Percentiles rank a stretch among this genome's conserved stretches.
These are phyloP conservation scores for Monilinia vaccinii-corymbosi DNA, from an alignment of 2,329 filamentous ascomycete species.

Conservation along the genomic window DNA sequence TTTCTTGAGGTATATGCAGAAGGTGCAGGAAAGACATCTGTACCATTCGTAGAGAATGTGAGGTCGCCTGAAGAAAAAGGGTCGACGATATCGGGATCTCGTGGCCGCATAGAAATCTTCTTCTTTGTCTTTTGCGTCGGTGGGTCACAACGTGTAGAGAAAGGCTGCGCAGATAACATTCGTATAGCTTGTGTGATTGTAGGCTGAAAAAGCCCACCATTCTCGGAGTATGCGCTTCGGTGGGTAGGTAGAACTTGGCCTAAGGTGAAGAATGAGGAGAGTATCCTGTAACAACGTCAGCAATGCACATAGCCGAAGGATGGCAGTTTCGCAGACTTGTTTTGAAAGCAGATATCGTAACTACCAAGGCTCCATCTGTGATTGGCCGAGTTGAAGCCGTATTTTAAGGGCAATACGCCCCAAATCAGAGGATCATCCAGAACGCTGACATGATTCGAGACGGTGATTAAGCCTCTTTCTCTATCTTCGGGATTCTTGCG, in stretches of 20 bases:
- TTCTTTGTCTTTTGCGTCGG: not conserved
- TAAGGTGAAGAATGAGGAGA: constrained; percentile 73
- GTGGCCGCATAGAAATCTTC: constrained; percentile 8
- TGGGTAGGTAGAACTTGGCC: constrained; percentile 91
- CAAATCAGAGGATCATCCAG: constrained; percentile 92
- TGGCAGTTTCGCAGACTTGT: constrained; percentile 48
- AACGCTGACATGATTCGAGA: constrained; percentile 81
- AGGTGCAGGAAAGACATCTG: constrained; percentile 60
- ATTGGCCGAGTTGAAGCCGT: constrained; percentile 63
- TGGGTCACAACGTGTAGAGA: constrained; percentile 26
- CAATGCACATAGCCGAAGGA: not conserved
- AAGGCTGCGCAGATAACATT: constrained; percentile 58
- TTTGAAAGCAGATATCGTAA: constrained; percentile 91
- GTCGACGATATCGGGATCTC: constrained; percentile 35
- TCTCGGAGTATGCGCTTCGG: constrained; percentile 59
- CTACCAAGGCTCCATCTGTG: constrained; percentile 84
- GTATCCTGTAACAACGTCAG: constrained; percentile 39
- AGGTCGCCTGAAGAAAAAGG: constrained; percentile 42
- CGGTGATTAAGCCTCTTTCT: constrained; percentile 73
- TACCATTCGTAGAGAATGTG: constrained; percentile 56
- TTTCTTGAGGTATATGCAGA: constrained; percentile 61
- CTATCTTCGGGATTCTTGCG: constrained; percentile 58
- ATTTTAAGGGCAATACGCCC: constrained; percentile 73
- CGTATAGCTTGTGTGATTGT: constrained; percentile 80
- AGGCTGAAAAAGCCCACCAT: constrained; percentile 83